Conservation (phyloP, 345 rosid species). For the Geranium rotundifolium region DNA sequence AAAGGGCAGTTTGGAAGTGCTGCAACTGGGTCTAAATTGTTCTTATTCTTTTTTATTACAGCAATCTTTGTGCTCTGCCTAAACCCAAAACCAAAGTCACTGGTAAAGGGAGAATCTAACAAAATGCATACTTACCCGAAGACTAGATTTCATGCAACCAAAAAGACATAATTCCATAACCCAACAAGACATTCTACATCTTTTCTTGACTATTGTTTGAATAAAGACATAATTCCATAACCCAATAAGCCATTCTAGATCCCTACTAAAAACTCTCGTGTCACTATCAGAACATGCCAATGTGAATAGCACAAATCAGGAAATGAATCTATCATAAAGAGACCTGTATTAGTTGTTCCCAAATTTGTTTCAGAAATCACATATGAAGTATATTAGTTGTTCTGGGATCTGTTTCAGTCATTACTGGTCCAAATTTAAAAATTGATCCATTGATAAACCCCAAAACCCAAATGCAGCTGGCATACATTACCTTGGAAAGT, state of each 20-base stretch:
- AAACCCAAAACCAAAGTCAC: background rate
- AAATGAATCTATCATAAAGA: background rate
- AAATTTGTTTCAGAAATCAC: too few relatives aligned
- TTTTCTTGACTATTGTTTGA: too few relatives aligned
- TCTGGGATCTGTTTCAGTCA: background rate
- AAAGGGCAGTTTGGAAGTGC: background rate
- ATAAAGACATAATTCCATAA: background rate
- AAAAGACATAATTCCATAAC: too few relatives aligned
- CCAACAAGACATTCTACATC: background rate
- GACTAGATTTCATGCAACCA: background rate
- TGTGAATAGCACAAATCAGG: background rate
- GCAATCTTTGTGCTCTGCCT: background rate
- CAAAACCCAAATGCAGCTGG: background rate
- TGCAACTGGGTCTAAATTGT: background rate
- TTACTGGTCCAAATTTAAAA: background rate
- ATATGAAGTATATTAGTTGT: background rate
- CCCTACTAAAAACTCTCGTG: background rate
- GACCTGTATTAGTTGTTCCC: background rate
- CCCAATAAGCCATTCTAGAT: background rate
- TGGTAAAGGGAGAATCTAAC: background rate
- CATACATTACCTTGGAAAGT: conserved; percentile 71
- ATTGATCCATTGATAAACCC: too few relatives aligned
- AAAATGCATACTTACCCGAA: background rate
- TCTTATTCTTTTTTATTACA: background rate
- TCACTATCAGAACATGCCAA: too few relatives aligned